A percentile compares a stretch with the other conserved stretches of the same genome.
Evolutionary conservation across 2,329 filamentous ascomycete genomes (phyloP).

Genomic region (Cercospora sp.): DNA sequence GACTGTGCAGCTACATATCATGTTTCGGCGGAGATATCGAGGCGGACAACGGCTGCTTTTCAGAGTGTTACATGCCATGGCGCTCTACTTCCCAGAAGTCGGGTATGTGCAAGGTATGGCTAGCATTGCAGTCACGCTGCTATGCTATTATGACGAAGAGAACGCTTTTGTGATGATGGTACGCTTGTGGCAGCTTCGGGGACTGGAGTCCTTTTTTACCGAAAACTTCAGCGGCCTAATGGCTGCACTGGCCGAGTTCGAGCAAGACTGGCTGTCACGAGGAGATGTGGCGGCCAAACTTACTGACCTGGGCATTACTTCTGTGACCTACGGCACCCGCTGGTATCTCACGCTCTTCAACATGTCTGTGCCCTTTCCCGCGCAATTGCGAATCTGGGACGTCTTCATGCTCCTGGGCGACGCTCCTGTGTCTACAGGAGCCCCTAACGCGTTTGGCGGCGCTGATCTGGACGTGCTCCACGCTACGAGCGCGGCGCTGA

Average conservation of each 20-base stretch:
- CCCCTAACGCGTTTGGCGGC: slow-evolving; percentile 44
- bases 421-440: slow-evolving; percentile 35
- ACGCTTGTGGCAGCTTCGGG: slow-evolving; percentile 86
- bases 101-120: slow-evolving; percentile 99
- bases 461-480: slow-evolving; percentile 83
- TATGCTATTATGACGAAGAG: slow-evolving; percentile 97
- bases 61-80: slow-evolving; percentile 86
- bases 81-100: slow-evolving; percentile 84
- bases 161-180: slow-evolving; percentile 93
- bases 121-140: slow-evolving; percentile 81
- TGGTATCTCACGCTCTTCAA: slow-evolving; percentile 99
- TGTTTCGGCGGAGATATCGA: slow-evolving; percentile 90
- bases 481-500: slow-evolving; percentile 82
- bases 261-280: slow-evolving; percentile 74
- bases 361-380: slow-evolving; percentile 89
- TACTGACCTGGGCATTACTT: slow-evolving; percentile 73
- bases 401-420: slow-evolving; percentile 94
- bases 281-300: slow-evolving; percentile 79
- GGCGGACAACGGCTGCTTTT: slow-evolving; percentile 91
- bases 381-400: slow-evolving; percentile 95
- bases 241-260: slow-evolving; percentile 80
- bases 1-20: slow-evolving; percentile 93
- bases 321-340: slow-evolving; percentile 90
- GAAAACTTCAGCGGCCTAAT: slow-evolving; percentile 84
- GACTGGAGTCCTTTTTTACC: slow-evolving; percentile 79